Evolutionary conservation across 2,329 filamentous ascomycete species (phyloP).

Genomic region (Pestalotiopsis sp.): DNA sequence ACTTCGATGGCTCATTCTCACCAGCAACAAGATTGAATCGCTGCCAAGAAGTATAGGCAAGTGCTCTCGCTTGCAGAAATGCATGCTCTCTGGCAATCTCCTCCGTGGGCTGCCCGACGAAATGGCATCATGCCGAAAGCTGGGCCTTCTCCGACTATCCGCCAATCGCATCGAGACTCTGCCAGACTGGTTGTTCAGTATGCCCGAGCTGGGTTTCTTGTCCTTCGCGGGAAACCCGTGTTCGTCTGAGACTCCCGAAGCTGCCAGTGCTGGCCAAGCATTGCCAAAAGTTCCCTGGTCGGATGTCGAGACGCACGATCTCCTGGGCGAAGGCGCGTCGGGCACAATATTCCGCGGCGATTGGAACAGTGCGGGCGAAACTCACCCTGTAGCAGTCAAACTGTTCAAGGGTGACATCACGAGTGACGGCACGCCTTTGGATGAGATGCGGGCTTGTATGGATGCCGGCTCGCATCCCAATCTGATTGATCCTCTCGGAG

Average conservation of each 20-base stretch:
- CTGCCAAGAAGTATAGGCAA: constrained; percentile 45
- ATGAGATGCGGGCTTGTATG: constrained; percentile 51
- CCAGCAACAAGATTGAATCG: constrained; percentile 42
- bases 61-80: constrained; percentile 47
- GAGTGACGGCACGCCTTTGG: constrained; percentile 48
- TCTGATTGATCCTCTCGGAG: constrained; percentile 47
- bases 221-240: constrained; percentile 52
- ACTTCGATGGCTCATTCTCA: constrained; percentile 51
- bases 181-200: constrained; percentile 44
- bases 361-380: constrained; percentile 32
- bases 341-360: constrained; percentile 45
- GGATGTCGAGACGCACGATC: constrained; percentile 40
- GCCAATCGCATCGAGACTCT: constrained; percentile 41
- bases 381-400: constrained; percentile 47
- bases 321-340: constrained; percentile 48
- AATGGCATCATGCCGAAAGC: constrained; percentile 45
- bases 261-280: constrained; percentile 28
- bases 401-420: constrained; percentile 50
- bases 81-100: constrained; percentile 51
- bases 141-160: constrained; percentile 46
- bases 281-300: constrained; percentile 43
- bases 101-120: constrained; percentile 40
- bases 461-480: constrained; percentile 47
- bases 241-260: constrained; percentile 24
- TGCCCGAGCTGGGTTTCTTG: constrained; percentile 48